These are phyloP conservation scores for Saccharum spontaneum DNA, from an alignment of 176 grass and related monocot species.

Conservation along the genomic window DNA sequence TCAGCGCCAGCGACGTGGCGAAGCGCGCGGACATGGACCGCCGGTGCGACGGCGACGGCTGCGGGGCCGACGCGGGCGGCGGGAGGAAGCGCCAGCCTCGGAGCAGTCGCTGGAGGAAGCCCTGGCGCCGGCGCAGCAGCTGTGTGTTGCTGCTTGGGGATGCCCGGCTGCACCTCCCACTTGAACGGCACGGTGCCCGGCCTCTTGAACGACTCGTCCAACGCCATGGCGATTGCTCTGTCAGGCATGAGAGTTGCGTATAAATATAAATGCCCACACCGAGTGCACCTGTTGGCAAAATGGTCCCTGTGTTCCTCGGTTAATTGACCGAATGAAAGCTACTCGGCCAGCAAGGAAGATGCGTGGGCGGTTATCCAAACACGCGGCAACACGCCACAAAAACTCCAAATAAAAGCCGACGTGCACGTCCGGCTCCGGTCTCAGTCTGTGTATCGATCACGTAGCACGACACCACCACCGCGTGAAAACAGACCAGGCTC, in stretches of 20 bases:
- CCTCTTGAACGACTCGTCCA: constrained; percentile 47
- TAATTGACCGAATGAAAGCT: neutral
- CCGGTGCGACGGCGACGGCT: constrained; percentile 4
- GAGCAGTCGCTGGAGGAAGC: constrained; percentile 3
- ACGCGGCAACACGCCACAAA: too few species aligned
- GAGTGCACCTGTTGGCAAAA: neutral
- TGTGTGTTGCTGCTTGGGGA: constrained; percentile 17
- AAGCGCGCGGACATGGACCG: constrained; percentile 48
- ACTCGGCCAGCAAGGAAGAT: too few species aligned
- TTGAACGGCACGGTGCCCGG: constrained; percentile 34
- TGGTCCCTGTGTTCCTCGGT: neutral
- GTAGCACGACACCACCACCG: too few species aligned
- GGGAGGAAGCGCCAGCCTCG: constrained; percentile 30
- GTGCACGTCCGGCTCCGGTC: too few species aligned
- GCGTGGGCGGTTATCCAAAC: too few species aligned
- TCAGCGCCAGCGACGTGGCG: constrained; percentile 33
- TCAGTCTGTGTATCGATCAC: too few species aligned
- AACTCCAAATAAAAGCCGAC: too few species aligned
- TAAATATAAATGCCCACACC: too few species aligned
- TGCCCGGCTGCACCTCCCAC: constrained; percentile 54
- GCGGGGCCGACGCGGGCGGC: neutral
- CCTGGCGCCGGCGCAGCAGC: too few species aligned
- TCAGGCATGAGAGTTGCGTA: too few species aligned
- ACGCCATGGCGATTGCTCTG: constrained; percentile 1
- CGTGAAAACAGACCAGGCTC: too few species aligned